Conservation (phyloP, 164 flowering plant genomes). For the Magnolia changhungtana region DNA sequence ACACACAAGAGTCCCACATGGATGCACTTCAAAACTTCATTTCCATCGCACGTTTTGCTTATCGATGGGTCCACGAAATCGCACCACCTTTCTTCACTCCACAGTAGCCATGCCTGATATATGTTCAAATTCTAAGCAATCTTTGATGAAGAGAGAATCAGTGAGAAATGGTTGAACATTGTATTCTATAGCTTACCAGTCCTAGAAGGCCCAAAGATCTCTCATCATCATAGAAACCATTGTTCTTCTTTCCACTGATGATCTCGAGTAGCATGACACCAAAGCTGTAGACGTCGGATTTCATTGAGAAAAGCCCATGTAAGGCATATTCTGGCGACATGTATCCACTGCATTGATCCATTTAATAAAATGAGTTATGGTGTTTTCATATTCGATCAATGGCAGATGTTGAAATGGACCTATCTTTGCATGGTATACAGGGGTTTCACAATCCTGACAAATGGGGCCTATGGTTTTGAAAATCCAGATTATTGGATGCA, state of each 20-base stretch:
- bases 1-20: conserved; percentile 11
- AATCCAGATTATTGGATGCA: too few species aligned
- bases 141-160: too few species aligned
- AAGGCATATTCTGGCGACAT: conserved; percentile 55
- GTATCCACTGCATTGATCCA: conserved; percentile 39
- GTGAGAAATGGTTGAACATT: background rate
- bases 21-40: conserved; percentile 4
- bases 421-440: too few species aligned
- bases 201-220: conserved; percentile 10
- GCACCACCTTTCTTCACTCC: conserved; percentile 4
- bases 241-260: conserved; percentile 44
- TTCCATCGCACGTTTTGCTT: background rate
- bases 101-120: conserved; percentile 11
- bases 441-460: too few species aligned
- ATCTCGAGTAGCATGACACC: conserved; percentile 50
- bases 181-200: background rate
- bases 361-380: background rate
- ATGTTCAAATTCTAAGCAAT: too few species aligned
- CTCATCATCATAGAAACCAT: conserved; percentile 29
- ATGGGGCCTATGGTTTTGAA: too few species aligned
- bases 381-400: too few species aligned
- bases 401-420: too few species aligned
- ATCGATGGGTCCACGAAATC: conserved; percentile 8
- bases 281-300: conserved; percentile 54
- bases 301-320: conserved; percentile 43